Percentiles rank a stretch among this genome's conserved stretches.
Evolutionary conservation across 2,329 filamentous ascomycete genomes (phyloP).

Genomic region (Xylariaceae sp.): DNA sequence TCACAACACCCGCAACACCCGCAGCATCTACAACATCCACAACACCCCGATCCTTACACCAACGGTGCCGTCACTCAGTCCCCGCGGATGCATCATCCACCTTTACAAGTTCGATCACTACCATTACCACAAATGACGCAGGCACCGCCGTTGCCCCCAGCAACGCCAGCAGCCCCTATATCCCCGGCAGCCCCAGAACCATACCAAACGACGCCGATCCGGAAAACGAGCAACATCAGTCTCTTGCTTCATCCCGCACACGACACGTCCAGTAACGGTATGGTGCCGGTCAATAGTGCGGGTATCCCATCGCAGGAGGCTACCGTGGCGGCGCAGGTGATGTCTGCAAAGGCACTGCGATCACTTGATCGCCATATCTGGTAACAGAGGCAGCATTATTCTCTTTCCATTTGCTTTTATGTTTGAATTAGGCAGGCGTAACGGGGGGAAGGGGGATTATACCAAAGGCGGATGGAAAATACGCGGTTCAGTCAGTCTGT

Average conservation of each 20-base stretch:
- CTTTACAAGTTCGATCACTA: constrained; percentile 21
- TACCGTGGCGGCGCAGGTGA: background rate
- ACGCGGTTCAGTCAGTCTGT: too few species aligned
- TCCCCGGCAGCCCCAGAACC: constrained; percentile 2
- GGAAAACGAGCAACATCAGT: background rate
- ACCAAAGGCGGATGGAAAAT: too few species aligned
- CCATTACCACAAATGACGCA: constrained; percentile 16
- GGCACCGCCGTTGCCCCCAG: constrained; percentile 6
- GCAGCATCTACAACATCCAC: constrained; percentile 26
- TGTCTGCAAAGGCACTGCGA: background rate
- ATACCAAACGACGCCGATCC: background rate
- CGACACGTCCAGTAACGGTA: background rate
- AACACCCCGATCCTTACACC: background rate
- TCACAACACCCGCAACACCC: constrained; percentile 21
- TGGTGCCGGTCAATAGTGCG: background rate
- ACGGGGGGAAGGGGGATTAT: background rate
- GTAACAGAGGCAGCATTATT: background rate
- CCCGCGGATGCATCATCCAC: constrained; percentile 6
- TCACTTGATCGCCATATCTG: background rate
- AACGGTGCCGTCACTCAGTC: too few species aligned
- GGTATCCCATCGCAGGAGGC: background rate
- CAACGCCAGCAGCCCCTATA: background rate
- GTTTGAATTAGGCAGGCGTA: background rate
- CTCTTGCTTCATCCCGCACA: background rate
- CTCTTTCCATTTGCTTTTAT: background rate